Evolutionary conservation across 495 filamentous ascomycete species (phyloP).

Genomic region (Penicillium silybi): DNA sequence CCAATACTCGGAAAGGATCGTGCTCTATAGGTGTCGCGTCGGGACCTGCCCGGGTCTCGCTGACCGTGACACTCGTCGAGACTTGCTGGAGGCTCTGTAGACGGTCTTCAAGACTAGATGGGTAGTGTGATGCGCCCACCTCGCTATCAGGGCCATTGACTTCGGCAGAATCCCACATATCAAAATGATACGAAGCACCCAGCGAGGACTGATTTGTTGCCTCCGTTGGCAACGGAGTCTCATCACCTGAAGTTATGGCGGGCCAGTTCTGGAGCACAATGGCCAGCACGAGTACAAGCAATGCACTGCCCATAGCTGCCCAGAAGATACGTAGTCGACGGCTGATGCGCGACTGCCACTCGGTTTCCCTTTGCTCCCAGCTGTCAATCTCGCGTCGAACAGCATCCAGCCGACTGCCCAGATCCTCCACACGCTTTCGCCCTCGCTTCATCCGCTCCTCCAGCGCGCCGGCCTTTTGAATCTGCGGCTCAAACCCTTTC

Average conservation of each 20-base stretch:
- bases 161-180: conserved; percentile 6
- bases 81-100: conserved; percentile 13
- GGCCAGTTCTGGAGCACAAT: conserved; percentile 37
- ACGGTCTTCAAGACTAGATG: conserved; percentile 19
- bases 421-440: conserved; percentile 56
- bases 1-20: conserved; percentile 31
- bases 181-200: neutral
- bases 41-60: conserved; percentile 1
- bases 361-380: conserved; percentile 67
- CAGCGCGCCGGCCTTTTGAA: conserved; percentile 60
- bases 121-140: conserved; percentile 12
- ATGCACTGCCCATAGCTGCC: conserved; percentile 41
- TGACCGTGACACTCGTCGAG: conserved; percentile 1
- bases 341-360: conserved; percentile 67
- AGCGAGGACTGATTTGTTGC: conserved; percentile 3
- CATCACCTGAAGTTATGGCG: neutral
- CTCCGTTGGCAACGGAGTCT: neutral
- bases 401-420: conserved; percentile 62
- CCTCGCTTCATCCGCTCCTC: conserved; percentile 62
- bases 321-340: conserved; percentile 60
- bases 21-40: conserved; percentile 12
- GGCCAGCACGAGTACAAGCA: conserved; percentile 41
- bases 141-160: neutral
- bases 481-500: conserved; percentile 66
- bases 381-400: conserved; percentile 62